A percentile compares a stretch with the other conserved stretches of the same genome.
These are phyloP conservation scores for Colletotrichum navitas DNA, from an alignment of 2,329 filamentous ascomycete genomes.

Conservation along the genomic window DNA sequence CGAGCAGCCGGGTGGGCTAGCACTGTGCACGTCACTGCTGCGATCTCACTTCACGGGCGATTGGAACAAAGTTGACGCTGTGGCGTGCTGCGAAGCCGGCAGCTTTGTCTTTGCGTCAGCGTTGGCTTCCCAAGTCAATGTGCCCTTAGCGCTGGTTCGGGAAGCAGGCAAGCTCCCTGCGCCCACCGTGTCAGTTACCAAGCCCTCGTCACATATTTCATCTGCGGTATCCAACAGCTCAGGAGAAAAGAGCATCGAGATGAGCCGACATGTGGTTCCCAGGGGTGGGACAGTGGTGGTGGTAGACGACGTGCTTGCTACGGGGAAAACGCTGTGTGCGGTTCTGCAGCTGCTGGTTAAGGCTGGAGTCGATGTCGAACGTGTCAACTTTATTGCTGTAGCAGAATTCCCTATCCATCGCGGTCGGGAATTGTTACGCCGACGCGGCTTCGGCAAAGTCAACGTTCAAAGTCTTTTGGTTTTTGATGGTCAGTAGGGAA, in stretches of 20 bases:
- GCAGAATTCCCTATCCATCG: constrained; percentile 69
- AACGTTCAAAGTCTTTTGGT: constrained; percentile 66
- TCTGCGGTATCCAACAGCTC: constrained; percentile 43
- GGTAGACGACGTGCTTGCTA: constrained; percentile 71
- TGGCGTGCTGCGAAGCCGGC: constrained; percentile 69
- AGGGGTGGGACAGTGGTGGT: constrained; percentile 62
- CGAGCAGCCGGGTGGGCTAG: constrained; percentile 63
- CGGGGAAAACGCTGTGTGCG: constrained; percentile 66
- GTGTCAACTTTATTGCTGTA: constrained; percentile 63
- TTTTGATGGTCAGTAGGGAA: constrained; percentile 12
- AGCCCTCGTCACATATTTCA: constrained; percentile 66
- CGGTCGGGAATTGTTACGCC: constrained; percentile 61
- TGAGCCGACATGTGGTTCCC: constrained; percentile 58
- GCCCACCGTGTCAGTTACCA: constrained; percentile 63
- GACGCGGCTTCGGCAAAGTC: constrained; percentile 62
- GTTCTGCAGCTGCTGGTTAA: constrained; percentile 62
- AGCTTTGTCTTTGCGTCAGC: constrained; percentile 51
- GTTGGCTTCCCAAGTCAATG: constrained; percentile 45
- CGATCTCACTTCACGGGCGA: constrained; percentile 58
- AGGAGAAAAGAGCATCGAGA: constrained; percentile 60
- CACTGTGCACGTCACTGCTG: constrained; percentile 64
- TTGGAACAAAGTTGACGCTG: constrained; percentile 59
- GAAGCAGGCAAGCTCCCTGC: constrained; percentile 70
- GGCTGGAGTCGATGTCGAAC: constrained; percentile 55
- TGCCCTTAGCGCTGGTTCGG: constrained; percentile 65